These are phyloP conservation scores for Ramaria sp. DNA, from an alignment of 768 basidiomycete species.

Conservation along the genomic window DNA sequence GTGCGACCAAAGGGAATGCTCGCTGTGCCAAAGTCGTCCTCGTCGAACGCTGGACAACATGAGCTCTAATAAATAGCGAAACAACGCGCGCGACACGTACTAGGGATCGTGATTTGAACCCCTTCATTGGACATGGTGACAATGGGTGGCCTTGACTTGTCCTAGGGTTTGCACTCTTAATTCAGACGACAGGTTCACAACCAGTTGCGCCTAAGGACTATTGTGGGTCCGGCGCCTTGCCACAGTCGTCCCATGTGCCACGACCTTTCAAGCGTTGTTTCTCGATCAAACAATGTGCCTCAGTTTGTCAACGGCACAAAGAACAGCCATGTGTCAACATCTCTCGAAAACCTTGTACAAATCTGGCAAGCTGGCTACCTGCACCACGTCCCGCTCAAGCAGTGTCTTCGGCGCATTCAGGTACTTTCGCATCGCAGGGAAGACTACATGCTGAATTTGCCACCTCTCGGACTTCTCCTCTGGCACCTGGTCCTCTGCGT, in stretches of 20 bases:
- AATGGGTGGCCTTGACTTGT: neutral
- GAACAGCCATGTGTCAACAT: constrained; percentile 36
- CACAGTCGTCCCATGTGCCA: too few species aligned
- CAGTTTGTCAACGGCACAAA: too few species aligned
- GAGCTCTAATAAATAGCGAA: constrained; percentile 4
- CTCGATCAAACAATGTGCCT: too few species aligned
- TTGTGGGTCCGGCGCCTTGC: neutral
- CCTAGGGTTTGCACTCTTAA: neutral
- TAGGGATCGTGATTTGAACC: constrained; percentile 59
- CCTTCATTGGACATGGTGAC: constrained; percentile 12
- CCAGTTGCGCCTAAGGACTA: neutral
- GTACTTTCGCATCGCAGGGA: constrained; percentile 77
- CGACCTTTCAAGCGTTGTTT: too few species aligned
- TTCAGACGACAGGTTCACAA: neutral
- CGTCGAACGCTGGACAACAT: constrained; percentile 57
- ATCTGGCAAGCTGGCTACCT: constrained; percentile 84
- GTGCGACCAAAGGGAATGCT: constrained; percentile 62
- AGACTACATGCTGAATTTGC: constrained; percentile 87
- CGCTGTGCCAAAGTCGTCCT: constrained; percentile 55
- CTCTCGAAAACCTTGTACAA: constrained; percentile 92
- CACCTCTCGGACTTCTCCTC: constrained; percentile 49
- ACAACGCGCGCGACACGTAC: constrained; percentile 23
- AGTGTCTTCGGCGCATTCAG: constrained; percentile 55
- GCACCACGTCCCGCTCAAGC: constrained; percentile 65
- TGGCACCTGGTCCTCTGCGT: constrained; percentile 17